Evolutionary conservation across 192 early-diverging fungal genomes (phyloP), one percentile per base, ranked within the genome.

Genomic region (Neocallimastix lanati): DNA sequence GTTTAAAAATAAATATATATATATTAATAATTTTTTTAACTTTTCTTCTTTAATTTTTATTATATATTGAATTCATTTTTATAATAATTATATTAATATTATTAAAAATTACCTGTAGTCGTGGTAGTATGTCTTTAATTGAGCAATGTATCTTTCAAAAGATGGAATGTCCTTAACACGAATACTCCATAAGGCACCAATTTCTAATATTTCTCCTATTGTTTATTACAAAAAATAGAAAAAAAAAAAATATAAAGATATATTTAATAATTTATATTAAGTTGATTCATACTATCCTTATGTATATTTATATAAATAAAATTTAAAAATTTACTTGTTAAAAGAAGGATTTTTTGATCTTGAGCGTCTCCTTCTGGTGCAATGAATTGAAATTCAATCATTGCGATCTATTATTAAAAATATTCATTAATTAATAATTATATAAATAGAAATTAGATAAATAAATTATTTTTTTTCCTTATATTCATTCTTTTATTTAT

Each of bases 101-200:
- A n/a, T n/a, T n/a, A 29, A 29, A 29, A 29, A 76, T 77, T 86
- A 94, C 92, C 82, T 89, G 83, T 92, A 86, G 80, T 95, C 95
- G 77, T 90, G 90, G 82, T 97, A 96, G 83, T 93, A 96, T 28
- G 91, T 88, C 83, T 94, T 90, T 37, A 98, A 91, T 85, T 99
- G 97, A 21, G 93, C 89, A 81, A 97, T 91, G 82, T 97, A 98
- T 82, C 96, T 90, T 84, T 98, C 97, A 83, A 99, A 99, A n/a
- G 93, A 89, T 25, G 92, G 88, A 83, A 97, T 94, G 79, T 99
- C 94, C 81, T 93, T 91, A 16, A 88, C 88, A 77, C 92, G 91
- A 80, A 98, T 91, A 82, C 93, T 94, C 84, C 91, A 92, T 78
- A 94, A 92, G 18, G 95, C 95, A 25, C 94, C 96, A 79, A 94